phyloP scores from a whole-genome alignment of 2,329 filamentous ascomycete genomes.

The Cytospora piceicola region DNA sequence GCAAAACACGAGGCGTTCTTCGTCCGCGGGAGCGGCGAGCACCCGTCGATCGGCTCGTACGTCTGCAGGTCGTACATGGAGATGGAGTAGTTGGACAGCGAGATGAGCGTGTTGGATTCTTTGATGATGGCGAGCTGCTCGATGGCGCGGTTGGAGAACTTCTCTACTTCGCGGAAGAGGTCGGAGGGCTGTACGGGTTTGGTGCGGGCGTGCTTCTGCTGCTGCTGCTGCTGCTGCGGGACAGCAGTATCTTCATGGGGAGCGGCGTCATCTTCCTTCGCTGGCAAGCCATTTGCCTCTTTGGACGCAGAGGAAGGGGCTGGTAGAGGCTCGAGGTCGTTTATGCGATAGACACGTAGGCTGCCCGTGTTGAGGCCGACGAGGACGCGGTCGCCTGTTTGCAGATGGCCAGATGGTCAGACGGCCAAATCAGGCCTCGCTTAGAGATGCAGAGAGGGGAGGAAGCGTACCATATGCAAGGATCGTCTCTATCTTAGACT shows the following conservation, averaged over 20 bases:
- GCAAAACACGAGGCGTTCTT: slow-evolving; percentile 90
- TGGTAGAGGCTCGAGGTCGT: slow-evolving; percentile 58
- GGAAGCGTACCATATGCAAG: slow-evolving; percentile 74
- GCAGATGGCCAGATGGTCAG: background rate
- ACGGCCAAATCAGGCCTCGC: slow-evolving; percentile 1
- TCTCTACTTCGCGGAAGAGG: slow-evolving; percentile 87
- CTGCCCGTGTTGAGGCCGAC: slow-evolving; percentile 90
- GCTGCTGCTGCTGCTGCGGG: slow-evolving; percentile 36
- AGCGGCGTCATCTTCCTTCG: slow-evolving; percentile 14
- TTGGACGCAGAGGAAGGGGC: slow-evolving; percentile 45
- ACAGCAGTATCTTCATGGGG: slow-evolving; percentile 18
- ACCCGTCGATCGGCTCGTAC: slow-evolving; percentile 69
- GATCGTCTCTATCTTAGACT: slow-evolving; percentile 95
- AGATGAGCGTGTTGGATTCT: slow-evolving; percentile 88
- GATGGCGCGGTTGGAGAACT: slow-evolving; percentile 86
- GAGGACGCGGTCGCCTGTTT: slow-evolving; percentile 79
- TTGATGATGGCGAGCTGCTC: slow-evolving; percentile 96
- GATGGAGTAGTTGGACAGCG: slow-evolving; percentile 86
- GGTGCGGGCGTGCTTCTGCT: slow-evolving; percentile 34
- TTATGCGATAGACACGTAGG: slow-evolving; percentile 88
- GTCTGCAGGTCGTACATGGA: slow-evolving; percentile 88
- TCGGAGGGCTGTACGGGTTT: slow-evolving; percentile 67
- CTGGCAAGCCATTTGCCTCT: slow-evolving; percentile 43
- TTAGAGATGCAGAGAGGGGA: background rate
- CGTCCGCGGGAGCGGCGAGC: slow-evolving; percentile 69